Conservation (phyloP, 2,329 filamentous ascomycete genomes). For the Acrocalymma vagum region DNA sequence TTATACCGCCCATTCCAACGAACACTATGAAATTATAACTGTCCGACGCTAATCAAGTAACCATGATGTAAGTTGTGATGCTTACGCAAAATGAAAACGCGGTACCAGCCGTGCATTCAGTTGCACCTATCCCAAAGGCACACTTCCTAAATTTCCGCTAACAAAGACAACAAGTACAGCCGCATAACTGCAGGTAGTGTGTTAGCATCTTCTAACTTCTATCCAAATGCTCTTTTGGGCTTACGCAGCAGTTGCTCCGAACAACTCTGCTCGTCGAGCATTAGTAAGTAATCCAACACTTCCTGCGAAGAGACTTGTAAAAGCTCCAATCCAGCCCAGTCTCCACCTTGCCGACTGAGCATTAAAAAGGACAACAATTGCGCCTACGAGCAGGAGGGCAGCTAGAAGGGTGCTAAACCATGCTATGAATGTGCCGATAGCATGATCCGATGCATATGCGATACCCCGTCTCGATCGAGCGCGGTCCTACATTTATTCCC, state of each 20-base stretch:
- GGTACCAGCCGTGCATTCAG: too few species aligned
- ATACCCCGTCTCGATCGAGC: conserved; percentile 13
- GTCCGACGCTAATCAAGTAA: too few species aligned
- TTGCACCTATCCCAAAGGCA: too few species aligned
- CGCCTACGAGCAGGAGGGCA: conserved; percentile 22
- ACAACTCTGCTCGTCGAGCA: conserved; percentile 23
- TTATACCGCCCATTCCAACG: too few species aligned
- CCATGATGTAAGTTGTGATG: too few species aligned
- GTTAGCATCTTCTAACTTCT: background rate
- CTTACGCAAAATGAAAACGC: too few species aligned
- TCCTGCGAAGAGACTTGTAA: conserved; percentile 23
- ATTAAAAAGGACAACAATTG: conserved; percentile 20
- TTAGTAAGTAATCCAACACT: conserved; percentile 24
- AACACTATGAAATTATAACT: too few species aligned
- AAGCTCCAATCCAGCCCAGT: conserved; percentile 13
- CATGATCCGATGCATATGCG: conserved; percentile 18
- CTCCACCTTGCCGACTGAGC: conserved; percentile 11
- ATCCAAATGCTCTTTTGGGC: background rate
- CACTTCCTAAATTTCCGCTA: conserved; percentile 19
- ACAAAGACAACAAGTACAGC: conserved; percentile 28
- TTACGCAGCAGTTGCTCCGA: conserved; percentile 24
- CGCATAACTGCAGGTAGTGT: conserved; percentile 19
- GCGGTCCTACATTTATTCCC: conserved; percentile 9
- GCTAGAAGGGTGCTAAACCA: conserved; percentile 21
- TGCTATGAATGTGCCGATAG: conserved; percentile 15